Conservation (phyloP, 2,329 filamentous ascomycete genomes). For the Rhinocladiella similis region DNA sequence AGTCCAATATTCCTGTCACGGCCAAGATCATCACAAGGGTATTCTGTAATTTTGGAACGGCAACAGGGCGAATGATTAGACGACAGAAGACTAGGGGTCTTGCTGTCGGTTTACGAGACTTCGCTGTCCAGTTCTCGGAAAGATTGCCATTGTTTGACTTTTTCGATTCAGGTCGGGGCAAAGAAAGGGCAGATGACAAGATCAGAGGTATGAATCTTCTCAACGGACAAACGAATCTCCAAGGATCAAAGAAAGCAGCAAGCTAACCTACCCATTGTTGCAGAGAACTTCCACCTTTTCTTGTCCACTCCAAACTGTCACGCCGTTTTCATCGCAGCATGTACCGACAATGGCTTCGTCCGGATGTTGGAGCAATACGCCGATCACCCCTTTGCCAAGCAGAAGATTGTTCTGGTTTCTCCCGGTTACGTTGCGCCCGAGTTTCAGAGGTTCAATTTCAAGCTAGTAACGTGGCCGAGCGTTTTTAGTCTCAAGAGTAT, state of each 20-base stretch:
- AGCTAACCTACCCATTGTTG: no score
- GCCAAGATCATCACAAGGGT: constrained; percentile 24
- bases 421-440: constrained; percentile 22
- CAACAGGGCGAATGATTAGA: not conserved
- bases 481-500: constrained; percentile 8
- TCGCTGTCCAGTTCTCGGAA: constrained; percentile 25
- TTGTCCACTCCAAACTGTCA: constrained; percentile 27
- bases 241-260: no score
- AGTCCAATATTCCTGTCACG: constrained; percentile 16
- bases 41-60: constrained; percentile 20
- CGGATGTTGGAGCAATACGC: constrained; percentile 28
- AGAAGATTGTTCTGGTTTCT: constrained; percentile 26
- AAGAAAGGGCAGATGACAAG: constrained; percentile 29
- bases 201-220: constrained; percentile 23
- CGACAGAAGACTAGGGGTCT: not conserved
- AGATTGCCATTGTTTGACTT: constrained; percentile 27
- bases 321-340: constrained; percentile 26
- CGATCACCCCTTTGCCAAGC: constrained; percentile 15
- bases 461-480: constrained; percentile 12
- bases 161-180: constrained; percentile 26
- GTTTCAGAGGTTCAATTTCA: constrained; percentile 14
- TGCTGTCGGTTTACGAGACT: constrained; percentile 10
- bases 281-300: constrained; percentile 29
- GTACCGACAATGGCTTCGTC: constrained; percentile 27
- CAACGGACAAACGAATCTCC: not conserved